A percentile compares a stretch with the other conserved stretches of the same genome.
phyloP scores from a whole-genome alignment of 1,284 basidiomycete genomes.

The Neonothopanus nambi region DNA sequence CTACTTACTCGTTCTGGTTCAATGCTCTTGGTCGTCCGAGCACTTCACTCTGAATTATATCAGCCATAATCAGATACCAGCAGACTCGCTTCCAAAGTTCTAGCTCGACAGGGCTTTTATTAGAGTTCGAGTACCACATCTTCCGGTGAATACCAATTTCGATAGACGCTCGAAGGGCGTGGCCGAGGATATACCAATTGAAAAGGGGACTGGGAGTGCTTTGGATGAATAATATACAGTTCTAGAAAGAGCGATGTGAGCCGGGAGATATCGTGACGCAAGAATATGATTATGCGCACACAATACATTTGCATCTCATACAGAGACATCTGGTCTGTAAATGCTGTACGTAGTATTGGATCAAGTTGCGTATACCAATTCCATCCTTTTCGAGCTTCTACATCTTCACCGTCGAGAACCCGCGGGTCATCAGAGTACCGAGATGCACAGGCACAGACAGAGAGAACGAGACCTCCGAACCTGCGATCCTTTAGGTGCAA shows the following conservation, averaged over 20 bases:
- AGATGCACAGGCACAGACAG: not conserved
- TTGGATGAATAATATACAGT: too few relatives aligned
- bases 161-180: too few relatives aligned
- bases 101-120: too few relatives aligned
- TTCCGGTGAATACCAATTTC: too few relatives aligned
- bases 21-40: constrained; percentile 10
- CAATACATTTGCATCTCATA: constrained; percentile 44
- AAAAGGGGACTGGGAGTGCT: too few relatives aligned
- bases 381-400: constrained; percentile 4
- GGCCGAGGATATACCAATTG: too few relatives aligned
- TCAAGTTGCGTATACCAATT: constrained; percentile 55
- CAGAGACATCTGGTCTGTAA: constrained; percentile 47
- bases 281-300: constrained; percentile 34
- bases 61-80: constrained; percentile 7
- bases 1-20: constrained; percentile 7
- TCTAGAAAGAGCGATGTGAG: too few relatives aligned
- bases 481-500: not conserved
- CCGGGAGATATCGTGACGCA: too few relatives aligned
- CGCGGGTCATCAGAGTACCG: not conserved
- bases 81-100: constrained; percentile 14
- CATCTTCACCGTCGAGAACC: not conserved
- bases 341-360: constrained; percentile 40
- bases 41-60: constrained; percentile 3
- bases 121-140: too few relatives aligned
- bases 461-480: constrained; percentile 1